A percentile compares a stretch with the other conserved stretches of the same genome.
These are phyloP conservation scores for Leptoxyphium fumago DNA, from an alignment of 2,329 filamentous ascomycete species.

Conservation along the genomic window DNA sequence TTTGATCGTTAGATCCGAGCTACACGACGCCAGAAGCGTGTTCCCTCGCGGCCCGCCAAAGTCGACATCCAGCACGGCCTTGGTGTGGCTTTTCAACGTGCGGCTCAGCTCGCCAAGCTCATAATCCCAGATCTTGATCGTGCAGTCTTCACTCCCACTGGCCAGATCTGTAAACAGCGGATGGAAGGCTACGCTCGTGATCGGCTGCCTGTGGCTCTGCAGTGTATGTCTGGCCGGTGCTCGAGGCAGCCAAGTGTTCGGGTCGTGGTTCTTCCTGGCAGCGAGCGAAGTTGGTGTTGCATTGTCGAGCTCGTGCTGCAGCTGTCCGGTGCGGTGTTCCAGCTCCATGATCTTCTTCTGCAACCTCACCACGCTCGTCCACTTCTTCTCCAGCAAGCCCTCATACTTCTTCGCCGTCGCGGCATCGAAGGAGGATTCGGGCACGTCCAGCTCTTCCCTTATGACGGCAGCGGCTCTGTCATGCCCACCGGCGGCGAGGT, in stretches of 20 bases:
- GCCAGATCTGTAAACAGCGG: constrained; percentile 82
- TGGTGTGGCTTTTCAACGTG: constrained; percentile 85
- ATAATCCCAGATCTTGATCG: constrained; percentile 97
- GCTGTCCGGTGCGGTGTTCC: constrained; percentile 54
- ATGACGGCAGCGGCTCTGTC: constrained; percentile 54
- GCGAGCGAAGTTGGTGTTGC: constrained; percentile 61
- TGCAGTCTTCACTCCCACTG: constrained; percentile 80
- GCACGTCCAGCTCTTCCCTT: constrained; percentile 61
- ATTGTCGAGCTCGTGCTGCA: constrained; percentile 75
- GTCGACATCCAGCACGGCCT: constrained; percentile 74
- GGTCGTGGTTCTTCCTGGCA: constrained; percentile 68
- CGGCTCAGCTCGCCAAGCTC: constrained; percentile 80
- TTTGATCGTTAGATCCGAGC: constrained; percentile 83
- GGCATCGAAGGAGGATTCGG: constrained; percentile 55
- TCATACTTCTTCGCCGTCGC: constrained; percentile 87
- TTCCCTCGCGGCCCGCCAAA: constrained; percentile 74
- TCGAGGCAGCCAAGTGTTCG: constrained; percentile 72
- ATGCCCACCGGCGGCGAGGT: constrained; percentile 61
- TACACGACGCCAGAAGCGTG: constrained; percentile 69
- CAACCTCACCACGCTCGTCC: constrained; percentile 85
- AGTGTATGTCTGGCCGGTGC: constrained; percentile 68
- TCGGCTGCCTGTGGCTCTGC: constrained; percentile 64
- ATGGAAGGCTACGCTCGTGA: constrained; percentile 85
- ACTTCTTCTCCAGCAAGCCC: constrained; percentile 90
- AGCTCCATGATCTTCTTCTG: constrained; percentile 99